Evolutionary conservation across 805 yeast genomes (phyloP), one percentile per base, ranked within the genome.

Genomic region (Candida oleophila): DNA sequence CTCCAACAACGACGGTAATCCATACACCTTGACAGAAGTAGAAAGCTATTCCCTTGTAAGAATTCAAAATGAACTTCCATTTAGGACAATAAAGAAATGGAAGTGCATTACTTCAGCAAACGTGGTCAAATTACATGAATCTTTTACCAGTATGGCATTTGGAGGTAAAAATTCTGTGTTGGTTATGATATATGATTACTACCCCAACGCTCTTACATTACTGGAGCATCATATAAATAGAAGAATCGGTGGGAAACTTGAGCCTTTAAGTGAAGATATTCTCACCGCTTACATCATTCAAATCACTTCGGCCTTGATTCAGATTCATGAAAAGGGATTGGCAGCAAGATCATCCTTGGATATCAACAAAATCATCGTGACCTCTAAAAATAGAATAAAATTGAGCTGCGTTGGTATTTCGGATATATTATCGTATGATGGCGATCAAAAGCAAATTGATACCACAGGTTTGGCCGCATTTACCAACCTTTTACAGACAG

Each of bases 91-190:
- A 46, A 82, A 83, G 55, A 73, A 66, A 50, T 92, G 97, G 97
- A 78, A 71, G 47, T 69, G 70, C 12, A 52, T 85, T 19, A 66
- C 68, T 5, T 67, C 71, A 51, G 77, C 89, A 2, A 83, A 85
- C 55, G 69, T 89, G 19, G 87, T 87, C 1, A 74, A 77, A 36
- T 67, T 89, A 4, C 77, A 80, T 38, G 97, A 91, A 60, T 89
- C 94, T 4, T 92, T 94, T 63, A 85, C 96, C 1, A 82, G 92
- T 4, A 79, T 89, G 47, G 85, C 89, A 3, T 94, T 94, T 69
- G 92, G 89, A 38, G 94, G 87, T 55, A 74, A 76, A 41, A 56
- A 55, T 43, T 57, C 67, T 12, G 83, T 94, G 1, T 73, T 94
- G 47, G 77, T 89, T 37, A 70, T 90, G 38, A 85, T 87, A 3